Conservation (phyloP, 495 filamentous ascomycete genomes). For the Podospora comata region DNA sequence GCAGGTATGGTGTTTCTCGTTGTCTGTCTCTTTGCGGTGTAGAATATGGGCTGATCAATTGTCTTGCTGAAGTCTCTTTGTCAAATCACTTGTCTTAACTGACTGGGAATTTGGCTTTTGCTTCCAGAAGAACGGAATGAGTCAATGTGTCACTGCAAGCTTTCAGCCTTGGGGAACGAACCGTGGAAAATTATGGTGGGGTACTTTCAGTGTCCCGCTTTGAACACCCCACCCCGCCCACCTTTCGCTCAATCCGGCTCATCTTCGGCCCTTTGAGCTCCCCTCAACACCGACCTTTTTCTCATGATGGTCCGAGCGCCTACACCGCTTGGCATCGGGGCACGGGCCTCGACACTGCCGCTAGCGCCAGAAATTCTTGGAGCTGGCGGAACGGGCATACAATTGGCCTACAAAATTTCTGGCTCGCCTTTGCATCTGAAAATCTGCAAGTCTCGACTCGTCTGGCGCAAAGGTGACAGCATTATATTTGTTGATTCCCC, state of each 20-base stretch:
- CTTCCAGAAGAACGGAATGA: conserved; percentile 7
- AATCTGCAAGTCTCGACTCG: conserved; percentile 22
- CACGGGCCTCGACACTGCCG: background rate
- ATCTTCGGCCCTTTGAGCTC: background rate
- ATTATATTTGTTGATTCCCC: background rate
- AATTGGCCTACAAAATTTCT: conserved; percentile 36
- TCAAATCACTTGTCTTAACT: background rate
- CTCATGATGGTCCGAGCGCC: background rate
- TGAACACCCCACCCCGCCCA: background rate
- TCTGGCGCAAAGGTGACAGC: background rate
- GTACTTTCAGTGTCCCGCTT: conserved; percentile 15
- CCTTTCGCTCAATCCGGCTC: background rate
- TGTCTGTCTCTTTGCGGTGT: background rate
- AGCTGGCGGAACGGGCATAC: conserved; percentile 29
- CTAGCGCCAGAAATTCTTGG: conserved; percentile 6
- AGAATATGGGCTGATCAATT: background rate
- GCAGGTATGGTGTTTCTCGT: background rate
- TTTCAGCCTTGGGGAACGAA: background rate
- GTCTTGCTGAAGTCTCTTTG: background rate
- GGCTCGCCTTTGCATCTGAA: conserved; percentile 19
- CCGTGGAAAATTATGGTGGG: conserved; percentile 21
- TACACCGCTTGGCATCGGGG: background rate
- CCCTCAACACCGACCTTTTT: background rate
- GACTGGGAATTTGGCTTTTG: background rate
- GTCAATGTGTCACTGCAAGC: conserved; percentile 16